Evolutionary conservation across 2,329 filamentous ascomycete species (phyloP), one percentile per base, ranked within the genome.

Genomic region (Rutstroemia sp.): DNA sequence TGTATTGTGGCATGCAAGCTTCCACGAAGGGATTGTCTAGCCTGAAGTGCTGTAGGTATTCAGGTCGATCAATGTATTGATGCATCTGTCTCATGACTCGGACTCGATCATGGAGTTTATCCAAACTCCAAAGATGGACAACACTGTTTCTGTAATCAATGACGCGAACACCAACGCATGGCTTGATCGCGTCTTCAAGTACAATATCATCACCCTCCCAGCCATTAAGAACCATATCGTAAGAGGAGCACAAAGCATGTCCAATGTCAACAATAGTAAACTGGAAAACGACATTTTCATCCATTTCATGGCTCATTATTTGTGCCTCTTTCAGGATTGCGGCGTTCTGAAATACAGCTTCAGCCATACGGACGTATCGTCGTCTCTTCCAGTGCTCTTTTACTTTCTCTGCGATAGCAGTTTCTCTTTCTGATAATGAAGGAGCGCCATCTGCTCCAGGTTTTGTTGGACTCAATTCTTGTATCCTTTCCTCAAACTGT

Each of bases 301-400:
- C 89, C 75, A 99, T 88, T 66, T 95, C 89, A 65, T 96, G 92
- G 74, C 92, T 95, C 89, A 99, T 94, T 59, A 99, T 86, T 68
- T 99, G 94, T 1, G 94, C 94, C 72, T 99, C 94, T 70, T 99
- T 99, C 57, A 99, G 73, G 27, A 86, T 82, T 7, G 89, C 84
- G 2, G 92, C 92, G 69, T 95, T 87, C 68, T 95, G 91, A 47
- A 99, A 76, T 27, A 97, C 86, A 2, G 86, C 83, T 71, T 97
- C 94, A 3, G 92, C 92, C 89, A 99, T 96, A 55, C 87, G 86
- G 57, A 99, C 90, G 65, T 92, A 96, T 66, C 89, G 88, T 30
- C 89, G 84, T 63, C 87, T 80, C 59, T 84, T 84, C 94, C 94
- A 99, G 64, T 87, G 84, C 59, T 80, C 77, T 54, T 88, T 75